A percentile compares a stretch with the other conserved stretches of the same genome.
Evolutionary conservation across 2,329 filamentous ascomycete species (phyloP).

Genomic region (Fusarium aywerte): DNA sequence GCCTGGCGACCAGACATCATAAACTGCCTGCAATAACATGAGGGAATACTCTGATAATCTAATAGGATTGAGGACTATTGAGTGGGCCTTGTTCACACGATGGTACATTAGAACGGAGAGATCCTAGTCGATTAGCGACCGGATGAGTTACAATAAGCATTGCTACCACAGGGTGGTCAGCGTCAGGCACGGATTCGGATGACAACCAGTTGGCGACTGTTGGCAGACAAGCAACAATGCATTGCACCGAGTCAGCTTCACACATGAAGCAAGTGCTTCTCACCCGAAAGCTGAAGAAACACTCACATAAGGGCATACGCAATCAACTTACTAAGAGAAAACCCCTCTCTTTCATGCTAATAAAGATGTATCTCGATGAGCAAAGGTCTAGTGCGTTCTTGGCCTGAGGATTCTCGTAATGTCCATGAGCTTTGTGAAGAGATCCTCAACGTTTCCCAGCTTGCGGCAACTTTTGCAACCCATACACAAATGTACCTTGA

Average conservation of each 20-base stretch:
- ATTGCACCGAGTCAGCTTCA: slow-evolving; percentile 14
- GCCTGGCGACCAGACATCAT: background rate
- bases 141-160: slow-evolving; percentile 19
- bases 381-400: background rate
- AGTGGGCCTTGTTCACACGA: background rate
- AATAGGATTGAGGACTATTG: background rate
- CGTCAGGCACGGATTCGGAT: slow-evolving; percentile 18
- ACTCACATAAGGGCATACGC: background rate
- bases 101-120: background rate
- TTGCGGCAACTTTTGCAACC: slow-evolving; percentile 18
- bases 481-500: slow-evolving; percentile 13
- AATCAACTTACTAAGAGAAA: background rate
- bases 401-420: background rate
- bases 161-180: slow-evolving; percentile 21
- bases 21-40: background rate
- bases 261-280: background rate
- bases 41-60: background rate
- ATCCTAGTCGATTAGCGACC: slow-evolving; percentile 24
- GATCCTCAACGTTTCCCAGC: background rate
- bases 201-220: slow-evolving; percentile 8
- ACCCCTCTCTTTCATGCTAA: background rate
- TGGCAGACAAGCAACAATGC: slow-evolving; percentile 3
- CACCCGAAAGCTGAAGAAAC: background rate
- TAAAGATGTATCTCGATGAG: background rate
- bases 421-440: background rate